These are phyloP conservation scores for Trichoderma koningii DNA, from an alignment of 2,329 filamentous ascomycete species.

Conservation along the genomic window DNA sequence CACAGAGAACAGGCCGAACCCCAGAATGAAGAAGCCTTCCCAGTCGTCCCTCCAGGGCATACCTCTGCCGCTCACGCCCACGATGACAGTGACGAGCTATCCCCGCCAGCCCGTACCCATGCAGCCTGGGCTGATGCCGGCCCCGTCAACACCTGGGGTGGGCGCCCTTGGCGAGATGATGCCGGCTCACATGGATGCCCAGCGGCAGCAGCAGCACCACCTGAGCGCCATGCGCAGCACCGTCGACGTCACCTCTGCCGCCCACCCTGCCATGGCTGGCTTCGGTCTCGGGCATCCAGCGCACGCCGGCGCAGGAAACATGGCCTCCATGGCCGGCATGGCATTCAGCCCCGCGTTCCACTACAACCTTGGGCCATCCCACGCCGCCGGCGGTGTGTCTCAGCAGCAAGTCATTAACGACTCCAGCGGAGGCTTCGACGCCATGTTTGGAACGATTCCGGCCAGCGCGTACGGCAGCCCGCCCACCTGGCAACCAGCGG, in stretches of 20 bases:
- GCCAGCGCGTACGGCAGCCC: conserved; percentile 57
- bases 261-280: conserved; percentile 9
- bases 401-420: conserved; percentile 36
- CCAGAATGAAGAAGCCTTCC: conserved; percentile 54
- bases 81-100: conserved; percentile 38
- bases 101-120: conserved; percentile 45
- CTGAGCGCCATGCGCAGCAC: conserved; percentile 39
- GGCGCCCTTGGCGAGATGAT: conserved; percentile 45
- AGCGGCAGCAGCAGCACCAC: conserved; percentile 36
- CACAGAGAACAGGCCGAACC: conserved; percentile 40
- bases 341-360: conserved; percentile 39
- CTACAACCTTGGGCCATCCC: conserved; percentile 40
- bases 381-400: neutral
- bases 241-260: conserved; percentile 11
- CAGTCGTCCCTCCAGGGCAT: conserved; percentile 40
- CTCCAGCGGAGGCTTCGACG: conserved; percentile 51
- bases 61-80: conserved; percentile 34
- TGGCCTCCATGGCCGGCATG: conserved; percentile 19
- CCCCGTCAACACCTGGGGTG: conserved; percentile 43
- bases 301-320: conserved; percentile 10
- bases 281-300: conserved; percentile 18
- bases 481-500: conserved; percentile 52
- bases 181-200: conserved; percentile 40
- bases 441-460: conserved; percentile 60
- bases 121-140: conserved; percentile 39